phyloP scores from a whole-genome alignment of 495 filamentous ascomycete species.

The Penicillium pulvis region DNA sequence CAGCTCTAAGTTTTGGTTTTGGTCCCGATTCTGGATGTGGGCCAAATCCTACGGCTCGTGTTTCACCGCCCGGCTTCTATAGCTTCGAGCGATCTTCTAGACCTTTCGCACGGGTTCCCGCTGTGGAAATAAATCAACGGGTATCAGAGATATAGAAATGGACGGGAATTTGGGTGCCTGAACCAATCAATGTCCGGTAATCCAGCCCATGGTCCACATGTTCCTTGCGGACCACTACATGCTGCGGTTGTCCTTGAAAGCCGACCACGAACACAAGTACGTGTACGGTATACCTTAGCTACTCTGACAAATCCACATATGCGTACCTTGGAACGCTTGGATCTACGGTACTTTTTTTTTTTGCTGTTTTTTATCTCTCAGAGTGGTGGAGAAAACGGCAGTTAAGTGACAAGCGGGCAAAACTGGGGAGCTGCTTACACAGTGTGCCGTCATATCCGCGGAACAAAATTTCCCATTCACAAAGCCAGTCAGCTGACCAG shows the following conservation, averaged over 20 bases:
- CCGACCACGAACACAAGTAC: neutral
- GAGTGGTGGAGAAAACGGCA: neutral
- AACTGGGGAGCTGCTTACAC: slow-evolving; percentile 9
- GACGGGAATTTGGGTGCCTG: neutral
- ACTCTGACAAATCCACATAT: neutral
- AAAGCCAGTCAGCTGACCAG: slow-evolving; percentile 26
- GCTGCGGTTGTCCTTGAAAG: slow-evolving; percentile 9
- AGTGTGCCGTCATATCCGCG: slow-evolving; percentile 15
- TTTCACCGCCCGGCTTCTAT: slow-evolving; percentile 2
- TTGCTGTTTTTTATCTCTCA: neutral
- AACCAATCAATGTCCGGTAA: neutral
- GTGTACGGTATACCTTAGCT: neutral
- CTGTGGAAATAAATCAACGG: neutral
- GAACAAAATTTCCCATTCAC: neutral
- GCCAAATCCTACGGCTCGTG: slow-evolving; percentile 1
- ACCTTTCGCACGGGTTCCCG: slow-evolving; percentile 2
- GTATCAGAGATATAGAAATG: neutral
- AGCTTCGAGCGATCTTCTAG: slow-evolving; percentile 11
- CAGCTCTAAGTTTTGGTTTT: neutral
- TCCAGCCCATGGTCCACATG: slow-evolving; percentile 5
- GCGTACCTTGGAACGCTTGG: neutral
- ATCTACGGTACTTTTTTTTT: neutral
- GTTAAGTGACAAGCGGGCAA: neutral
- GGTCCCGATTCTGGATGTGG: slow-evolving; percentile 7
- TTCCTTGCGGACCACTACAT: slow-evolving; percentile 12